Evolutionary conservation across 139 green algal genomes (phyloP), one percentile per base, ranked within the genome.

Genomic region (Diplosphaera chodatii): DNA sequence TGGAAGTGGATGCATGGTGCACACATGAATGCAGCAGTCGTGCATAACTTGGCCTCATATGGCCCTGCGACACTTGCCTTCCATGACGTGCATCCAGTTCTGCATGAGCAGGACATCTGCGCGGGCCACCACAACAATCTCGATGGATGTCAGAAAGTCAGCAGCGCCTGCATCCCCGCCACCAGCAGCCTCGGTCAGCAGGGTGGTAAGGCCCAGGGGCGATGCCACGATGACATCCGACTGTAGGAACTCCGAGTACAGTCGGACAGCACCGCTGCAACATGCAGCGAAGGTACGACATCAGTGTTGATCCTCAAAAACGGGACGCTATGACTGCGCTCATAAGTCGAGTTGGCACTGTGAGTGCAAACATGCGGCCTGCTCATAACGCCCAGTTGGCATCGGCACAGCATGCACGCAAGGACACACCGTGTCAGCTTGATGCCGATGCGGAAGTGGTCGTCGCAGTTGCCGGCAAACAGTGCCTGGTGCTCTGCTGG

Each of bases 31-130:
- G n/a, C n/a, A n/a, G n/a, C n/a, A n/a, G n/a, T n/a, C n/a, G n/a
- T n/a, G n/a, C n/a, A n/a, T n/a, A n/a, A n/a, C n/a, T n/a, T n/a
- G n/a, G n/a, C n/a, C n/a, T n/a, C n/a, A n/a, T n/a, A n/a, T n/a
- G n/a, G n/a, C n/a, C n/a, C n/a, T n/a, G n/a, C n/a, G n/a, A n/a
- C n/a, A n/a, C n/a, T n/a, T n/a, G n/a, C n/a, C 85, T 40, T 79
- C 85, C 2, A 80, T 73, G 16, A 96, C 82, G 68, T 96, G 91
- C 21, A 74, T 56, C 86, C 88, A 91, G 69, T 93, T 90, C 83
- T 98, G 94, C 95, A 98, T 98, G 28, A 84, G 74, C 77, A 97
- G 81, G 30, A 98, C 80, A 75, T 99, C 94, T 3, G 86, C 83
- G 0, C 91, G 73, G 72, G 96, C 91, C 5, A 97, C 59, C 20